Evolutionary conservation across 2,329 filamentous ascomycete species (phyloP), one percentile per base, ranked within the genome.

Genomic region (Colletotrichum magnum): DNA sequence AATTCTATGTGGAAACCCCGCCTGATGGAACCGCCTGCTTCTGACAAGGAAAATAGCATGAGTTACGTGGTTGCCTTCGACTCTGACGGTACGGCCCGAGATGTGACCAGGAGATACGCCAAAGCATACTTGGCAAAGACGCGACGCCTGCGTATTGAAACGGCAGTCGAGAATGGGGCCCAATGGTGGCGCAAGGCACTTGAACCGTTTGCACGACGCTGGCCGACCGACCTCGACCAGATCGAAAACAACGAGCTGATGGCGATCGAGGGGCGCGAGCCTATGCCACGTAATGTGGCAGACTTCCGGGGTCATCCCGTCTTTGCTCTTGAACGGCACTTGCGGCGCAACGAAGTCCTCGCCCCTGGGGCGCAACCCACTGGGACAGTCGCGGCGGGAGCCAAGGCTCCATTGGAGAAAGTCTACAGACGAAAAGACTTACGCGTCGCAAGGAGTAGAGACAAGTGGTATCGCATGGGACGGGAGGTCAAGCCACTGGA

Each of bases 111-210:
- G 64, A 89, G 96, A 16, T 99, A 99, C 77, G 87, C 91, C 1
- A 97, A 96, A 79, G 92, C 92, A 0, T 98, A 92, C 80, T 96
- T 94, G 74, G 93, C 95, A 24, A 98, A 98, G 80, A 97, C 95
- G 1, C 88, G 93, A 24, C 94, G 90, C 72, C 80, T 88, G 68
- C 90, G 96, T n/a, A 87, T 99, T 2, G 96, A 98, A 56, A 79
- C 77, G 39, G 78, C 85, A 77, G 52, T 84, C 83, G 80, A 86
- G 73, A 75, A 81, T 10, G 86, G 82, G 0, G 81, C 81, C 10
- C 75, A 75, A 61, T 91, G 89, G 89, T 89, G 87, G 85, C 80
- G 80, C 3, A 84, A 79, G 58, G 83, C 84, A 0, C 80, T 90
- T 79, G 81, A 80, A 68, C 76, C 81, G 18, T 91, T 86, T 73